Evolutionary conservation across 495 filamentous ascomycete genomes (phyloP).

Genomic region (Neurospora sp.): DNA sequence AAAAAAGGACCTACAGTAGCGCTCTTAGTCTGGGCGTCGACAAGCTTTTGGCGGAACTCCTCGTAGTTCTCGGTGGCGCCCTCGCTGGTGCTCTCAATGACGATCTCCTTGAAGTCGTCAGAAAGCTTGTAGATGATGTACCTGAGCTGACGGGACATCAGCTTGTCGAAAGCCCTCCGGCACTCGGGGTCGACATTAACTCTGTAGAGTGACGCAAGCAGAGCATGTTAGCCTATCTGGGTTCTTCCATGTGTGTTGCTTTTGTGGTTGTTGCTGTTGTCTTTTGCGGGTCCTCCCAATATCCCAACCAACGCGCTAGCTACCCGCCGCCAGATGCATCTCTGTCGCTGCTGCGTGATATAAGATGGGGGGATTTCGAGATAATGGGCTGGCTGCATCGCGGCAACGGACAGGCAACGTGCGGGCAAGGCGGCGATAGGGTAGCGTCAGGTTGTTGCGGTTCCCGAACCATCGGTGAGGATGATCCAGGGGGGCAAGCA

Average conservation of each 20-base stretch:
- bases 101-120: conserved; percentile 84
- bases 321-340: neutral
- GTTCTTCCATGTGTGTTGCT: neutral
- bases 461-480: neutral
- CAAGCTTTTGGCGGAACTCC: conserved; percentile 68
- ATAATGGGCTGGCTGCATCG: neutral
- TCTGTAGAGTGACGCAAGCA: conserved; percentile 34
- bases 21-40: conserved; percentile 46
- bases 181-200: conserved; percentile 72
- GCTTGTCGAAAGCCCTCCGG: conserved; percentile 74
- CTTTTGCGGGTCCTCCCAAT: neutral
- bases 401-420: conserved; percentile 5
- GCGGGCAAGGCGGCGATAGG: conserved; percentile 5
- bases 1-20: conserved; percentile 22
- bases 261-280: neutral
- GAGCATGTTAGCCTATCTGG: conserved; percentile 14
- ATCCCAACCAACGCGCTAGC: neutral
- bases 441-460: neutral
- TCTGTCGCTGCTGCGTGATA: neutral
- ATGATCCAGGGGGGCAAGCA: neutral
- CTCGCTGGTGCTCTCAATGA: conserved; percentile 60
- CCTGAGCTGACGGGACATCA: conserved; percentile 81
- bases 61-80: conserved; percentile 50
- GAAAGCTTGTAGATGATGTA: conserved; percentile 97
- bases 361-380: neutral